Conservation (phyloP, 306 rosid species). For the Prunus salicina region DNA sequence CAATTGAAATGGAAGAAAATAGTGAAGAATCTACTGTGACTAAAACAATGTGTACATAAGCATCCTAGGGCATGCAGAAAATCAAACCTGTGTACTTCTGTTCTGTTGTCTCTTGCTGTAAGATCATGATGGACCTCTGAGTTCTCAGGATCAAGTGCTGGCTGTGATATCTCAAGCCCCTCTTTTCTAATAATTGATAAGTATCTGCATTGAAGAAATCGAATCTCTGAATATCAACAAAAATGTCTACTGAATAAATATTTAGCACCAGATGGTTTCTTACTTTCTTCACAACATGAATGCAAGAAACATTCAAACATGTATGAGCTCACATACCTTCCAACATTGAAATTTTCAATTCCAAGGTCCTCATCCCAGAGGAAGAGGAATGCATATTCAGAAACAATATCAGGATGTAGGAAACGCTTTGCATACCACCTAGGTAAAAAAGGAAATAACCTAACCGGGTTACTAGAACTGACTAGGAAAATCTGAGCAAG, state of each 20-base stretch:
- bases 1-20: neutral
- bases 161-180: slow-evolving; percentile 90
- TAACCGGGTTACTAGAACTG: neutral
- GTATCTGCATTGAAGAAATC: slow-evolving; percentile 38
- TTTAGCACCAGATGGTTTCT: neutral
- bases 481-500: neutral
- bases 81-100: slow-evolving; percentile 66
- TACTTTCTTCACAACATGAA: neutral
- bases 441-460: neutral
- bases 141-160: slow-evolving; percentile 67
- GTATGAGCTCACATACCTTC: slow-evolving; percentile 34
- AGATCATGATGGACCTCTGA: slow-evolving; percentile 76
- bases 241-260: too few relatives aligned
- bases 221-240: neutral
- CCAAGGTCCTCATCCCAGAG: slow-evolving; percentile 97
- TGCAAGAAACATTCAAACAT: neutral
- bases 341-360: slow-evolving; percentile 65
- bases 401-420: slow-evolving; percentile 83
- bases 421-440: slow-evolving; percentile 97
- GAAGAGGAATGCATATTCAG: slow-evolving; percentile 63
- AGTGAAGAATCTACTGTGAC: neutral
- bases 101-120: slow-evolving; percentile 46
- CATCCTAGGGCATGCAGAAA: neutral
- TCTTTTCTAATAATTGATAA: slow-evolving; percentile 61
- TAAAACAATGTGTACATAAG: neutral